Conservation (phyloP, 805 yeast genomes). For the Diddensiella transvaalensis region DNA sequence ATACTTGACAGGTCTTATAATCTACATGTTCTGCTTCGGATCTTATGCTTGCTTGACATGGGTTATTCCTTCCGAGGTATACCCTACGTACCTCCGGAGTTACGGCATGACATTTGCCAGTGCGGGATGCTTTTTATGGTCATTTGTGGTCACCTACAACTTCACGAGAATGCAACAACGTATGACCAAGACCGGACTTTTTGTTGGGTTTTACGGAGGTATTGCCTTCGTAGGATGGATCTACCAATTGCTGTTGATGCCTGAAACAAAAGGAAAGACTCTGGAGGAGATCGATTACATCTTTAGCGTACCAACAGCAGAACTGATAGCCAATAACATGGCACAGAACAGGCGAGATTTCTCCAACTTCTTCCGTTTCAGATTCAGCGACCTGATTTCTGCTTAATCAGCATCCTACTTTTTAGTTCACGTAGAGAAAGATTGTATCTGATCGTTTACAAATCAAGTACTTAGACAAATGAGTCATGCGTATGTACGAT, state of each 20-base stretch:
- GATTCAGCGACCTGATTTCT: conserved; percentile 6
- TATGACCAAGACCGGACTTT: conserved; percentile 59
- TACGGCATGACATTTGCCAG: conserved; percentile 64
- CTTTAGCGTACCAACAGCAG: conserved; percentile 45
- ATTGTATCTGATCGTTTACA: no score
- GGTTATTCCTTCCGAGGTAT: conserved; percentile 67
- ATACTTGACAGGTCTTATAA: conserved; percentile 57
- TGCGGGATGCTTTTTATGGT: conserved; percentile 55
- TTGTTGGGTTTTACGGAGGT: conserved; percentile 66
- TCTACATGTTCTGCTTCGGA: conserved; percentile 65
- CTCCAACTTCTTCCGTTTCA: conserved; percentile 3
- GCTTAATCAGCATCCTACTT: no score
- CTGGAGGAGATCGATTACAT: conserved; percentile 67
- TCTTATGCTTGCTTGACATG: conserved; percentile 64
- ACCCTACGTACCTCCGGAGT: conserved; percentile 54
- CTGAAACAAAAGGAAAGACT: conserved; percentile 66
- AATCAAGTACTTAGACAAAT: no score
- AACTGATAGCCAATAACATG: conserved; percentile 31
- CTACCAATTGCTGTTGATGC: conserved; percentile 49
- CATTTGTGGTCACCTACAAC: conserved; percentile 62
- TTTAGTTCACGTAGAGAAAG: no score
- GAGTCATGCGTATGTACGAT: neutral
- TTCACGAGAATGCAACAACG: conserved; percentile 53
- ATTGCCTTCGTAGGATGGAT: conserved; percentile 52
- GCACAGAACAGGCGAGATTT: conserved; percentile 21